Evolutionary conservation across 139 green algal genomes (phyloP).

Genomic region (Volvox africanus): DNA sequence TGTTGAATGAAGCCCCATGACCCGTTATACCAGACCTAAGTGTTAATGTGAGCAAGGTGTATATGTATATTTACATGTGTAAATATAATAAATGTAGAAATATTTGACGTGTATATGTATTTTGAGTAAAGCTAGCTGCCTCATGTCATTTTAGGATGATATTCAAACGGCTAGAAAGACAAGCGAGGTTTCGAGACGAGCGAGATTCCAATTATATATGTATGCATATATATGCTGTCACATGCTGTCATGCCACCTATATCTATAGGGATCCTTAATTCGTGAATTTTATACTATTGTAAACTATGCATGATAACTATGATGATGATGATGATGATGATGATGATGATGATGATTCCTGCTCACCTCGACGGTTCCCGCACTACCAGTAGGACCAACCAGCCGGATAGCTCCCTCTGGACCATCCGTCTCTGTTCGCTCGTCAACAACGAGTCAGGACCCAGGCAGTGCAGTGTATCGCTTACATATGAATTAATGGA

Average conservation of each 20-base stretch:
- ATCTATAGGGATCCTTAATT: too few species aligned
- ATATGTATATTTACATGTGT: too few species aligned
- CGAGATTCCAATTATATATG: too few species aligned
- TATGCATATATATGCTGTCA: too few species aligned
- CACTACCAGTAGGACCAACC: not conserved
- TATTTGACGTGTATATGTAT: not conserved
- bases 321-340: not conserved
- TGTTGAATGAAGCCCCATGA: not conserved
- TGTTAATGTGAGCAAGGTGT: too few species aligned
- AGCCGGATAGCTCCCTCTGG: not conserved
- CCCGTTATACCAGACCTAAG: slow-evolving; percentile 12
- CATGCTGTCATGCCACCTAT: too few species aligned
- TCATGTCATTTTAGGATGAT: not conserved
- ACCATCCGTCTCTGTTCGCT: not conserved
- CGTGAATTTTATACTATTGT: not conserved
- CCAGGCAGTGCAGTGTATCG: not conserved
- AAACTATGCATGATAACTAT: not conserved
- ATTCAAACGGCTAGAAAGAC: not conserved
- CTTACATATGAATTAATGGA: not conserved
- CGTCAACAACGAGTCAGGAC: not conserved
- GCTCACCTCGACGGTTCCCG: slow-evolving; percentile 8
- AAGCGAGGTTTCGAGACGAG: not conserved
- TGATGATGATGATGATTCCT: not conserved
- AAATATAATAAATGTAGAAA: not conserved
- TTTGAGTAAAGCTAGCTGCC: not conserved